A percentile compares a stretch with the other conserved stretches of the same genome.
Evolutionary conservation across 2,329 filamentous ascomycete species (phyloP).

Genomic region (Fusarium stilboides): DNA sequence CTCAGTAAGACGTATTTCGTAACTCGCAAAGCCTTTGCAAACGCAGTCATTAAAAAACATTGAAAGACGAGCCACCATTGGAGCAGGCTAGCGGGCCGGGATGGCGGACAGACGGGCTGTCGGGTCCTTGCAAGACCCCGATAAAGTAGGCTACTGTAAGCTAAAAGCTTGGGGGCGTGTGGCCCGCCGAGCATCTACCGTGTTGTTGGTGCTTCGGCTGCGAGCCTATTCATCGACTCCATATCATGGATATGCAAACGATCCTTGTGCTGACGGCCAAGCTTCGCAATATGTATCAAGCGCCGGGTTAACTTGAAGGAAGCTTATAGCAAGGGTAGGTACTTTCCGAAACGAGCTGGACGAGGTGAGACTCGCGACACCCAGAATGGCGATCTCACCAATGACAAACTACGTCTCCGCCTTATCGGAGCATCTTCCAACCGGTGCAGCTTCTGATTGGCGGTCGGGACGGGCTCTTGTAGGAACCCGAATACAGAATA

Average conservation of each 20-base stretch:
- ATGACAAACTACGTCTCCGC: slow-evolving; percentile 4
- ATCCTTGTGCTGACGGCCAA: slow-evolving; percentile 27
- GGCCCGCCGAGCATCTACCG: slow-evolving; percentile 1
- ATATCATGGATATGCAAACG: not conserved
- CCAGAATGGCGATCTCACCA: slow-evolving; percentile 4
- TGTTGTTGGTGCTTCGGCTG: slow-evolving; percentile 1
- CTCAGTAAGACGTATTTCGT: not conserved
- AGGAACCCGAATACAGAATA: slow-evolving; percentile 28
- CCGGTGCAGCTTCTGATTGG: slow-evolving; percentile 28
- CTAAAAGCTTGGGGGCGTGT: slow-evolving; percentile 19
- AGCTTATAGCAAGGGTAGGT: slow-evolving; percentile 5
- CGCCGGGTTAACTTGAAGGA: not conserved
- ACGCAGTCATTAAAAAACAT: not conserved
- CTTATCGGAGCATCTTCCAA: slow-evolving; percentile 31
- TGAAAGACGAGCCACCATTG: not conserved
- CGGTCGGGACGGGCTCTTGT: slow-evolving; percentile 27
- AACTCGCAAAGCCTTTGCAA: too few species aligned
- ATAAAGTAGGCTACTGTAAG: slow-evolving; percentile 27
- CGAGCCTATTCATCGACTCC: not conserved
- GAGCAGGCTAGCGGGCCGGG: slow-evolving; percentile 19
- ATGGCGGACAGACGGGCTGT: slow-evolving; percentile 46
- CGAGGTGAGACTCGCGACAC: slow-evolving; percentile 9
- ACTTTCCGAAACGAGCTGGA: slow-evolving; percentile 7
- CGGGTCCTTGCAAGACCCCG: slow-evolving; percentile 55
- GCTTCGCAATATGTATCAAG: slow-evolving; percentile 5